Evolutionary conservation across 2,329 filamentous ascomycete species (phyloP).

Genomic region (Thielaviopsis euricoi): DNA sequence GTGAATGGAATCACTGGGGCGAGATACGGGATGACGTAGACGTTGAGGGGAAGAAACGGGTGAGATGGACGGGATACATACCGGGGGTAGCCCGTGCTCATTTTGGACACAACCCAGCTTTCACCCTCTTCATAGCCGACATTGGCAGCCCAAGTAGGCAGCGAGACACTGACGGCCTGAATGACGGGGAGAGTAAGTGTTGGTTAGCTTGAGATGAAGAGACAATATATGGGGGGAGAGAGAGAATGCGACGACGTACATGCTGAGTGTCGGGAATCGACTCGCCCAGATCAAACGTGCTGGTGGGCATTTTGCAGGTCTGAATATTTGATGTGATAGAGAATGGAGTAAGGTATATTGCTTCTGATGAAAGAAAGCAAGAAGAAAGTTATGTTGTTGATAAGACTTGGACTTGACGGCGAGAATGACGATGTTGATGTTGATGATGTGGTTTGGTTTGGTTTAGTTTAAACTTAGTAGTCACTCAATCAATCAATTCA

Average conservation of each 20-base stretch:
- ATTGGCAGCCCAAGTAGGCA: slow-evolving; percentile 85
- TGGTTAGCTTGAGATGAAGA: not conserved
- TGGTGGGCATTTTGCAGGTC: slow-evolving; percentile 24
- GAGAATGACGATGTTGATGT: too few species aligned
- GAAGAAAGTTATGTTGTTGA: too few species aligned
- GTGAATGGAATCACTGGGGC: not conserved
- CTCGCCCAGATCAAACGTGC: slow-evolving; percentile 41
- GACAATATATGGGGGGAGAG: not conserved
- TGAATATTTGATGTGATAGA: too few species aligned
- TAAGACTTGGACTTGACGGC: too few species aligned
- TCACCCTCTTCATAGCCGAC: slow-evolving; percentile 89
- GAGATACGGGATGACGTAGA: not conserved
- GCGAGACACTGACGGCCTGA: slow-evolving; percentile 86
- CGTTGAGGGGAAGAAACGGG: too few species aligned
- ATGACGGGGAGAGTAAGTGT: too few species aligned
- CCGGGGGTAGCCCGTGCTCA: slow-evolving; percentile 86
- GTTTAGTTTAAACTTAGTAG: too few species aligned
- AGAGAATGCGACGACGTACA: too few species aligned
- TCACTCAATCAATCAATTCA: too few species aligned
- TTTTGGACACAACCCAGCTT: slow-evolving; percentile 64
- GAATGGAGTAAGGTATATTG: too few species aligned
- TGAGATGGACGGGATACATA: slow-evolving; percentile 20
- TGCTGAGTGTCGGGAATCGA: slow-evolving; percentile 67
- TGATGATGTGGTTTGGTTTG: too few species aligned
- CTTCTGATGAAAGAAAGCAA: too few species aligned